These are phyloP conservation scores for Neoscytalidium dimidiatum DNA, from an alignment of 2,329 filamentous ascomycete genomes.

Conservation along the genomic window DNA sequence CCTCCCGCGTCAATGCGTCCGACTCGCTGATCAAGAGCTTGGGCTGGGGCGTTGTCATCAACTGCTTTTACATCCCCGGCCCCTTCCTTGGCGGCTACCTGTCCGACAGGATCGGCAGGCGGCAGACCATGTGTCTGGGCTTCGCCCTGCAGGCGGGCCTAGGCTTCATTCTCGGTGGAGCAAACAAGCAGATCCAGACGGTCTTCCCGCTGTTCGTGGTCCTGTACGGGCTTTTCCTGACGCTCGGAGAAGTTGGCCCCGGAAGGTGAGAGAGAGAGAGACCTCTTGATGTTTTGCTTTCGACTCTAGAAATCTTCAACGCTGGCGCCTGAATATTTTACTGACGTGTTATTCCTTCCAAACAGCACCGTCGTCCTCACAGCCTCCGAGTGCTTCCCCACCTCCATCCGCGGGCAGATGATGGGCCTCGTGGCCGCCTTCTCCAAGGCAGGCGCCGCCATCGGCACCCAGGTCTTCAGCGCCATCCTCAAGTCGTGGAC, in stretches of 20 bases:
- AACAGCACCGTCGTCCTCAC: conserved; percentile 26
- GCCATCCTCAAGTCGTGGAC: conserved; percentile 30
- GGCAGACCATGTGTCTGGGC: conserved; percentile 29
- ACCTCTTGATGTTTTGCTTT: too few relatives aligned
- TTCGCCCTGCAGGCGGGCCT: conserved; percentile 29
- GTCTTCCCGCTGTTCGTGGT: conserved; percentile 33
- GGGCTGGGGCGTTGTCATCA: conserved; percentile 29
- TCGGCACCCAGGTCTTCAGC: conserved; percentile 30
- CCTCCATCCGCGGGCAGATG: conserved; percentile 30
- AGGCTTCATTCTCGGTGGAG: conserved; percentile 30
- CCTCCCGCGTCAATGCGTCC: conserved; percentile 25
- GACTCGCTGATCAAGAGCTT: conserved; percentile 27
- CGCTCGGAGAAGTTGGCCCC: conserved; percentile 30
- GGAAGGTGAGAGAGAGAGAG: too few relatives aligned
- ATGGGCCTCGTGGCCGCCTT: conserved; percentile 29
- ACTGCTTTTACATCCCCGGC: conserved; percentile 32
- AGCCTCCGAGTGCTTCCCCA: conserved; percentile 30
- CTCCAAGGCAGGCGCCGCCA: conserved; percentile 31
- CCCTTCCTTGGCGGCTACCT: conserved; percentile 31
- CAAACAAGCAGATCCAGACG: conserved; percentile 31
- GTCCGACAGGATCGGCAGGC: conserved; percentile 29
- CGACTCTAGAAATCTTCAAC: neutral
- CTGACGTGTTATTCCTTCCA: neutral
- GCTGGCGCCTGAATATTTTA: neutral
- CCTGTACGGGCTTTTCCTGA: conserved; percentile 32